Base-by-base conservation (phyloP, 2,329 filamentous ascomycete species). In the Phaeomoniella chlamydospora region DNA sequence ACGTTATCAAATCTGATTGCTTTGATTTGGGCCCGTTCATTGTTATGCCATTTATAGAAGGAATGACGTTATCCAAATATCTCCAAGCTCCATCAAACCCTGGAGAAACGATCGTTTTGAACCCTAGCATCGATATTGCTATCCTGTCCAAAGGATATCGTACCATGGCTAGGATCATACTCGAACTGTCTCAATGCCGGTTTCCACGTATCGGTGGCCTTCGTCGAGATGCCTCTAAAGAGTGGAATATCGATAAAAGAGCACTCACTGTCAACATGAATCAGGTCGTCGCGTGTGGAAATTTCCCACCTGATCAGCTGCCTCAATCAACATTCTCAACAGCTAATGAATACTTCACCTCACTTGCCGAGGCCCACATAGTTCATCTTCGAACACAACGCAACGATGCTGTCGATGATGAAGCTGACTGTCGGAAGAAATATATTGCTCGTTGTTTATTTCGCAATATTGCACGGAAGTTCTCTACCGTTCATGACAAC, bases 261-360 rank as follows among this genome's bases (percentile, higher is more conserved):
- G 48, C 46, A 4, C 14, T 51, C 13, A 49, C 49, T 29, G 44
- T 45, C 15, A 48, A 50, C 19, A 50, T 52, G 48, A 55, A 53
- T 39, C 36, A 43, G 33, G 18, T 45, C 32, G 41, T 34, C 13
- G 30, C 40, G 15, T 43, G 49, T 33, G 42, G 41, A 18, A 49
- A 48, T 37, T 46, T 49, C 37, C 45, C 43, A 11, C 29, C 37
- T 13, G 36, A 35, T 44, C 31, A 42, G 16, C 48, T 52, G 37
- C 33, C 30, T 15, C 34, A 37, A 35, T 32, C 37, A 4, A 36
- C 38, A 11, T 51, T 50, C 31, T 39, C 26, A 34, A 47, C 43
- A 19, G 46, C 49, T 3, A 41, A 42, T 9, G 43, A 47, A 18
- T 52, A 54, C 38, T 50, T 50, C n/a, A 40, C 47, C 18, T 41